Evolutionary conservation across 306 rosid genomes (phyloP).

Genomic region (Hippophae rhamnoides): DNA sequence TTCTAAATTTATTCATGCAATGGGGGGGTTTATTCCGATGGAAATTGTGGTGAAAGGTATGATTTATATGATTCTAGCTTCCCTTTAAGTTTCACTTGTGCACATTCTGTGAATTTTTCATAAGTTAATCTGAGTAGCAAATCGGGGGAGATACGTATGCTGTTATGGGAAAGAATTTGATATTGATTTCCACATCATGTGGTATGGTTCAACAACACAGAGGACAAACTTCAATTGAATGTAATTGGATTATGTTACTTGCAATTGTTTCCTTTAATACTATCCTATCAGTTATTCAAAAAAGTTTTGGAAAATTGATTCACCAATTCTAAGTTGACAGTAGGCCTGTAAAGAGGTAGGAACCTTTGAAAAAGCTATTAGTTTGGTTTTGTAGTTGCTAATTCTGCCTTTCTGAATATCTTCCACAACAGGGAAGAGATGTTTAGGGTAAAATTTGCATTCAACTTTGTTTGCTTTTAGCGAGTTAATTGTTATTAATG

Average conservation of each 20-base stretch:
- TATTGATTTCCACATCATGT: neutral
- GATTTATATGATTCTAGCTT: slow-evolving; percentile 5
- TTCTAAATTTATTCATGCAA: slow-evolving; percentile 19
- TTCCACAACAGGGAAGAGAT: neutral
- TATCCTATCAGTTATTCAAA: neutral
- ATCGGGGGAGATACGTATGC: neutral
- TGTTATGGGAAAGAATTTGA: neutral
- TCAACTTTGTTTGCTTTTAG: neutral
- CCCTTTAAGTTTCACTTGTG: slow-evolving; percentile 10
- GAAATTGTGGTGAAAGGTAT: slow-evolving; percentile 80
- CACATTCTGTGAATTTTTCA: neutral
- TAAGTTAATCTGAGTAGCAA: neutral
- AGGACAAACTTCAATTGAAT: neutral
- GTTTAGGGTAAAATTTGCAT: slow-evolving; percentile 1
- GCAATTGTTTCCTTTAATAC: no score
- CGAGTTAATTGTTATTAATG: neutral
- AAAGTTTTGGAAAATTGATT: slow-evolving; percentile 1
- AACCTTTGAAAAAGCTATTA: slow-evolving; percentile 11
- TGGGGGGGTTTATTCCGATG: slow-evolving; percentile 82
- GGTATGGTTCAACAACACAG: neutral
- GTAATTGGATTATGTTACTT: no score
- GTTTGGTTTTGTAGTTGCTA: slow-evolving; percentile 12
- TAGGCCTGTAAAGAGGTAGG: slow-evolving; percentile 4
- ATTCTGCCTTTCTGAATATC: neutral
- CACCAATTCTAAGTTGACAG: neutral